Evolutionary conservation across 176 grass and related monocot genomes (phyloP), one percentile per base, ranked within the genome.

Genomic region (Eragrostis nindensis): DNA sequence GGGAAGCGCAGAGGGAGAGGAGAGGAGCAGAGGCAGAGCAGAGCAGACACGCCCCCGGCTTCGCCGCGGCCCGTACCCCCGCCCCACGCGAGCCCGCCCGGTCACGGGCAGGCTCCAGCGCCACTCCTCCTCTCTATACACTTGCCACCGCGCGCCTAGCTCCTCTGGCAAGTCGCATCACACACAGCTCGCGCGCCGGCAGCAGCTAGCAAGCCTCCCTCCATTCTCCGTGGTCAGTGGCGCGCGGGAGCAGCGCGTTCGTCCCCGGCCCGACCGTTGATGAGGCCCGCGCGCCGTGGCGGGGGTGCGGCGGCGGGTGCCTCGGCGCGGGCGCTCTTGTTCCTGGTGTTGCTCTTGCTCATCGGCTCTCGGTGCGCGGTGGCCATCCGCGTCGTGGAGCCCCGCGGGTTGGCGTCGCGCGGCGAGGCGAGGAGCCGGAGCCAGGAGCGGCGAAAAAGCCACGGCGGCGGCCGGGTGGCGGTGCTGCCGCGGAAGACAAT

Each of bases 31-130:
- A n/a, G n/a, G n/a, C n/a, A n/a, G n/a, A n/a, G n/a, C n/a, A n/a
- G n/a, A n/a, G 41, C 63, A 42, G 76, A 68, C 77, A 80, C 30
- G 14, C 48, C 77, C 62, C 76, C 76, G 62, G 30, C 62, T 54
- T 79, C 62, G 46, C 62, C 62, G 76, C 62, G 46, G 29, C 76
- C 75, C 60, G 59, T 65, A 64, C 75, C 61, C 62, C 62, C 62
- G 30, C 46, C 46, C 76, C 76, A 78, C 76, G 45, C 45, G 22
- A 44, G 4, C 32, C 75, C 26, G 32, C 10, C 25, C 12, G 17
- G 19, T 55, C 52, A 55, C 52, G 52, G 52, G 52, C 19, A 19
- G 2, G 32, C 32, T 36, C 32, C 32, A 18, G 11, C 30, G 10
- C 38, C 14, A n/a, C 9, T 21, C 73, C 10, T 16, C 3, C 25